These are phyloP conservation scores for Neurospora discreta DNA, from an alignment of 495 filamentous ascomycete species.

Conservation along the genomic window DNA sequence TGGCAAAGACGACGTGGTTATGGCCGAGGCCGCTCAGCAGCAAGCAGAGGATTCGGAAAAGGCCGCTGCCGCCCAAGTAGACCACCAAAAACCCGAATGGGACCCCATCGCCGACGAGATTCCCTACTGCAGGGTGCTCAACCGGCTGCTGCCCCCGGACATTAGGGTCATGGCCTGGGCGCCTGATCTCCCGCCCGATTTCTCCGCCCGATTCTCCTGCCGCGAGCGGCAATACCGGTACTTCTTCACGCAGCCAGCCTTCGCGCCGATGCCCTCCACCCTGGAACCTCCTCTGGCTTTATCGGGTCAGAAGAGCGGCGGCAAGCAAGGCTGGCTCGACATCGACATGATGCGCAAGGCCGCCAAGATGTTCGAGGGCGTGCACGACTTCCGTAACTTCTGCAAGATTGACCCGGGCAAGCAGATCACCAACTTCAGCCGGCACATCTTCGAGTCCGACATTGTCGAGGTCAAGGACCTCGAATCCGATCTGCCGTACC, in stretches of 20 bases:
- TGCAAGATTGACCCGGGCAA: slow-evolving; percentile 83
- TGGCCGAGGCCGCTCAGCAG: not conserved
- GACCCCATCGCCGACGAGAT: slow-evolving; percentile 73
- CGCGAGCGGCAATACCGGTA: slow-evolving; percentile 81
- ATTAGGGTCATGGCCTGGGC: slow-evolving; percentile 92
- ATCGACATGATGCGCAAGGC: slow-evolving; percentile 78
- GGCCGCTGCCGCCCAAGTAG: not conserved
- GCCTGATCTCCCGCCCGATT: slow-evolving; percentile 61
- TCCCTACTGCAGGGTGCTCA: slow-evolving; percentile 68
- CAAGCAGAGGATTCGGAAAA: not conserved
- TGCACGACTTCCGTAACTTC: slow-evolving; percentile 94
- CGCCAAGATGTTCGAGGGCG: slow-evolving; percentile 64
- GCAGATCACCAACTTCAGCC: slow-evolving; percentile 69
- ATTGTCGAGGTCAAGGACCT: slow-evolving; percentile 55
- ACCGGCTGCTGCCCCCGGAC: slow-evolving; percentile 77
- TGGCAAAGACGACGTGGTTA: not conserved
- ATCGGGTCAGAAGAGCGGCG: slow-evolving; percentile 7
- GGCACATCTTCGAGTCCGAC: slow-evolving; percentile 63
- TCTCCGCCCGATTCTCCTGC: slow-evolving; percentile 91
- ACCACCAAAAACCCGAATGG: slow-evolving; percentile 35
- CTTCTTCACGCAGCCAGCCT: slow-evolving; percentile 93
- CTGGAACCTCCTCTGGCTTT: slow-evolving; percentile 13
- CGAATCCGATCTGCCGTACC: slow-evolving; percentile 33
- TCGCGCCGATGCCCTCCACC: slow-evolving; percentile 43
- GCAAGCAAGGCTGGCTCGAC: slow-evolving; percentile 49